Percentiles rank a stretch among this genome's conserved stretches.
These are phyloP conservation scores for Yamadazyma ubonensis DNA, from an alignment of 805 yeast species.

Conservation along the genomic window DNA sequence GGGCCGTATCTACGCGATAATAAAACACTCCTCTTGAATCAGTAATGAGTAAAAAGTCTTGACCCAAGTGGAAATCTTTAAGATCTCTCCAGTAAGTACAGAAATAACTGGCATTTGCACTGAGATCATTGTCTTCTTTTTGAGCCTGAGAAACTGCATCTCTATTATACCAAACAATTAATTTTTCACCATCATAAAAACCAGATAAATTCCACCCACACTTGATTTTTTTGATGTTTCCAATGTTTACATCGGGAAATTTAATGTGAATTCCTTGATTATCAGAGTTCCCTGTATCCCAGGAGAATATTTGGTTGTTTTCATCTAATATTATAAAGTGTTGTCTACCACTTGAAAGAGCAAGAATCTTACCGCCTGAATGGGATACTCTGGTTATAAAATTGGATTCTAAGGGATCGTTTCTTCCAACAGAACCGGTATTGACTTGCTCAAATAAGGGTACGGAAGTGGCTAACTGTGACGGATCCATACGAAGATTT, in stretches of 20 bases:
- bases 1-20: slow-evolving; percentile 10
- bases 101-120: slow-evolving; percentile 35
- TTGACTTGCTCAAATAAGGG: slow-evolving; percentile 2
- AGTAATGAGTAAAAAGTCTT: slow-evolving; percentile 36
- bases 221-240: slow-evolving; percentile 33
- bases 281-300: slow-evolving; percentile 50
- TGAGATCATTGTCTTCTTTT: slow-evolving; percentile 16
- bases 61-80: slow-evolving; percentile 56
- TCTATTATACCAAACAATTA: slow-evolving; percentile 56
- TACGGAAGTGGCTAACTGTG: background rate
- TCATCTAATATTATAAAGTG: slow-evolving; percentile 63
- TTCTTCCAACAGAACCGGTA: background rate
- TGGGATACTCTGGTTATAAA: slow-evolving; percentile 25
- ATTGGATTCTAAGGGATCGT: slow-evolving; percentile 18
- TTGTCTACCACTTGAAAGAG: slow-evolving; percentile 61
- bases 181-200: slow-evolving; percentile 50
- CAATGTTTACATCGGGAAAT: slow-evolving; percentile 27
- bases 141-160: slow-evolving; percentile 20
- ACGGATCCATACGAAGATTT: slow-evolving; percentile 24
- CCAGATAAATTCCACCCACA: slow-evolving; percentile 71
- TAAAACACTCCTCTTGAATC: slow-evolving; percentile 3
- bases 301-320: slow-evolving; percentile 50
- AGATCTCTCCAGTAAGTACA: slow-evolving; percentile 40
- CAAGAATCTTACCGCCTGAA: slow-evolving; percentile 32
- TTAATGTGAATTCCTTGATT: slow-evolving; percentile 42